Evolutionary conservation across 768 basidiomycete genomes (phyloP), one percentile per base, ranked within the genome.

Genomic region (Russula sp.): DNA sequence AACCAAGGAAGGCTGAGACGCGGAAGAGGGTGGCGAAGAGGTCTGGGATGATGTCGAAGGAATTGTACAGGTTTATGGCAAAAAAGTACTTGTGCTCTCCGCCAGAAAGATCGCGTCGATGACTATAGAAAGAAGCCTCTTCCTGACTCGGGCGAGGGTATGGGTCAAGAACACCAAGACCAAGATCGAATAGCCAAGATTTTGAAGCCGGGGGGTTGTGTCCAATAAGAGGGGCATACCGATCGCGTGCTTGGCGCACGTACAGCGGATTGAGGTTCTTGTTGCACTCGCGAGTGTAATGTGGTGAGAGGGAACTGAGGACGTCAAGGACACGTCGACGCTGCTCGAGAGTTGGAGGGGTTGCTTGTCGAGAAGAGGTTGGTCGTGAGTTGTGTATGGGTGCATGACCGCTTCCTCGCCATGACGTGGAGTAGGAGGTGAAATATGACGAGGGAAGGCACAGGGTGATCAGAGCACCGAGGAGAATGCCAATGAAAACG

Each of bases 51-150:
- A 98, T 79, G 77, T 97, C 94, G 84, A 98, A 99, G 14, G 95
- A 98, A 80, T 99, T 99, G 82, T 98, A 98, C 64, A 98, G 81
- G 77, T 99, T 99, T 83, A 99, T 98, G 65, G 94, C 96, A 76
- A 99, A 97, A 77, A 93, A 98, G 75, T 98, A 99, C 75, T 99
- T 98, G 84, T 99, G 97, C 68, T 89, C 84, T 71, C 80, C 81
- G 13, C 81, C 73, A 30, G 79, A 74, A 22, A 75, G 69, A 24
- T 73, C 71, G 11, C 73, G 72, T n/a, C 71, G 69, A 26, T 65
- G 72, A 34, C 5, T 69, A 70, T 63, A 73, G 72, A 34, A 79
- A 74, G 53, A 75, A 73, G 69, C 71, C 75, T 59, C 76, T 75
- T 50, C 79, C 76, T 28, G 74, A 71, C 62, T 78, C 76, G 62